Evolutionary conservation across 2,329 filamentous ascomycete genomes (phyloP), one percentile per base, ranked within the genome.

Genomic region (Aureobasidium melanogenum): DNA sequence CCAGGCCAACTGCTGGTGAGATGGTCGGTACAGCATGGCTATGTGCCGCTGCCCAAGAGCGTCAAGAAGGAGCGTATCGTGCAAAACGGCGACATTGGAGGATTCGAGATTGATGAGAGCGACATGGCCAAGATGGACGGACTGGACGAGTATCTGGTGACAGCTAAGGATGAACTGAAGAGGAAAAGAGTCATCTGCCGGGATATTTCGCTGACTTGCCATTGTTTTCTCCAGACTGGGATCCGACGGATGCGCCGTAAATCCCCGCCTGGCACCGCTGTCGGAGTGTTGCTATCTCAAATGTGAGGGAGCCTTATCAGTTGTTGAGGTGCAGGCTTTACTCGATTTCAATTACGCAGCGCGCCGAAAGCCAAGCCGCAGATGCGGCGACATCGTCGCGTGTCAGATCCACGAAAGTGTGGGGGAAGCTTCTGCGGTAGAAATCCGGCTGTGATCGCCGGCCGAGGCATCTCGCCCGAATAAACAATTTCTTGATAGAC

Each of bases 21-120:
- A 60, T 94, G 89, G 89, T 87, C 84, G 60, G 73, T 93, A 65
- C 89, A 94, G 72, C 83, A 91, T 69, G 84, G 83, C 38, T 86
- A 86, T 67, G 82, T 91, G 47, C 84, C 87, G 5, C 75, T 92
- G 64, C 88, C 88, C 5, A 92, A 94, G 79, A 90, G 87, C 70
- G 78, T 82, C 24, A 82, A 77, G 62, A 77, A 78, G 68, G 79
- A 82, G 52, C 79, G 88, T 28, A 85, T 91, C 60, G 66, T 81
- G 5, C 82, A 85, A 69, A 92, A 91, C 69, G 83, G 79, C 3
- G 72, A 83, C 39, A 77, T 91, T 14, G 81, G 79, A 1, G 75
- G 76, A 0, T 85, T 89, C 64, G 77, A 80, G 59, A 86, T 91
- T 56, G 79, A 79, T 0, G 76, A 79, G n/a, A 77, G 72, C n/a